A percentile compares a stretch with the other conserved stretches of the same genome.
Conservation (phyloP, 2,329 filamentous ascomycete genomes). For the Colletotrichum nymphaeae region DNA sequence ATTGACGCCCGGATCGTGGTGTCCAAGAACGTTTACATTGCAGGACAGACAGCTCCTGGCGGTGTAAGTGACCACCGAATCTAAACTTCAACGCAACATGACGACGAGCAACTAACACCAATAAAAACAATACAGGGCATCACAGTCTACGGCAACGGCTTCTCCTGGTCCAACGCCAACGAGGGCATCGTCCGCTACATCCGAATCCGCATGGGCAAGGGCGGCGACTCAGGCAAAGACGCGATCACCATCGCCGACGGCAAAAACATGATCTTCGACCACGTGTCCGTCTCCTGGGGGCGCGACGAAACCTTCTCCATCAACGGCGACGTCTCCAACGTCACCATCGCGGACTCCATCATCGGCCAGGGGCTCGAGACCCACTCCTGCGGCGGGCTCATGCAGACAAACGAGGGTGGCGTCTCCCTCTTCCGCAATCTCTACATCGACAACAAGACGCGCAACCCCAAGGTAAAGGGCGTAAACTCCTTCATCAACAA, state of each 20-base stretch:
- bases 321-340: constrained; percentile 58
- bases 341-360: constrained; percentile 64
- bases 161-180: constrained; percentile 63
- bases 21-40: constrained; percentile 58
- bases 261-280: constrained; percentile 66
- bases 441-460: constrained; percentile 68
- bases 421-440: constrained; percentile 60
- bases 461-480: constrained; percentile 68
- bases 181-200: constrained; percentile 67
- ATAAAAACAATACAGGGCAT: constrained; percentile 46
- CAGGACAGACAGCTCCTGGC: constrained; percentile 62
- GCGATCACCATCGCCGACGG: constrained; percentile 64
- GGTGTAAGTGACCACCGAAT: constrained; percentile 48
- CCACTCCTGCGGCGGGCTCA: constrained; percentile 63
- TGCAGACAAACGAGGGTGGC: constrained; percentile 59
- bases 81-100: background rate
- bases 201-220: constrained; percentile 64
- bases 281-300: constrained; percentile 65
- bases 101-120: background rate
- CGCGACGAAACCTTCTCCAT: constrained; percentile 67
- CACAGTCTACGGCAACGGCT: constrained; percentile 65
- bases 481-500: constrained; percentile 65
- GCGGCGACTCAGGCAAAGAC: constrained; percentile 63
- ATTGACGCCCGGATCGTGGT: constrained; percentile 59
- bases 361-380: constrained; percentile 65